These are phyloP conservation scores for Teratosphaeria zuluensis DNA, from an alignment of 2,329 filamentous ascomycete genomes.

Conservation along the genomic window DNA sequence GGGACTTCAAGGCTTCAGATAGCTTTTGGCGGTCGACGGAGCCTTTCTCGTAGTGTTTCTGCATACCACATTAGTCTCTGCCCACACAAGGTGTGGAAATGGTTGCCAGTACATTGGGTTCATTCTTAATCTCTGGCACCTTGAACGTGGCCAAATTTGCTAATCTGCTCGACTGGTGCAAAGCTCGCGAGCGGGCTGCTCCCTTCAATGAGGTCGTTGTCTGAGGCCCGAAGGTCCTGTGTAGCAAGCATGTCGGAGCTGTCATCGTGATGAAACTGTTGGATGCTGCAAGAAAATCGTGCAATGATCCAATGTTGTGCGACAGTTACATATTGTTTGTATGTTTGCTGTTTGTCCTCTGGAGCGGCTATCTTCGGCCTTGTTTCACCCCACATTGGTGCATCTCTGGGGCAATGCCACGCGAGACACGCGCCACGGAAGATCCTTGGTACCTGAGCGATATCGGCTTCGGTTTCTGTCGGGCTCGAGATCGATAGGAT, in stretches of 20 bases:
- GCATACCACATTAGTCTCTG: slow-evolving; percentile 2
- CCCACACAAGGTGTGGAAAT: not conserved
- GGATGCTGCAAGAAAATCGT: not conserved
- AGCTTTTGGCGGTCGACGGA: slow-evolving; percentile 71
- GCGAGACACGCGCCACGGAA: not conserved
- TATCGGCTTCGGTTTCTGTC: slow-evolving; percentile 14
- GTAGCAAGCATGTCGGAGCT: not conserved
- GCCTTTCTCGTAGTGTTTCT: slow-evolving; percentile 85
- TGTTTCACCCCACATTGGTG: not conserved
- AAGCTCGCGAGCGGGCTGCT: slow-evolving; percentile 4
- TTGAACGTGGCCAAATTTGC: slow-evolving; percentile 74
- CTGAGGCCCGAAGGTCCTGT: not conserved
- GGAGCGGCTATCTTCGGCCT: slow-evolving; percentile 1
- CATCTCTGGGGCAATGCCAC: not conserved
- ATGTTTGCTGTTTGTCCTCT: not conserved
- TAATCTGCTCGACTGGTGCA: slow-evolving; percentile 16
- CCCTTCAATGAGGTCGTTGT: not conserved
- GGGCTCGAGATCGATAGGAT: not conserved
- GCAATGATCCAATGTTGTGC: not conserved
- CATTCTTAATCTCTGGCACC: slow-evolving; percentile 76
- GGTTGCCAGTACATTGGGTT: slow-evolving; percentile 69
- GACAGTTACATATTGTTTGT: not conserved
- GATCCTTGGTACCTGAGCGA: not conserved
- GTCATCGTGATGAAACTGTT: not conserved
- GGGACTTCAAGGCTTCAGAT: slow-evolving; percentile 58